These are phyloP conservation scores for Anthracocystis walkeri DNA, from an alignment of 1,284 basidiomycete genomes.

Conservation along the genomic window DNA sequence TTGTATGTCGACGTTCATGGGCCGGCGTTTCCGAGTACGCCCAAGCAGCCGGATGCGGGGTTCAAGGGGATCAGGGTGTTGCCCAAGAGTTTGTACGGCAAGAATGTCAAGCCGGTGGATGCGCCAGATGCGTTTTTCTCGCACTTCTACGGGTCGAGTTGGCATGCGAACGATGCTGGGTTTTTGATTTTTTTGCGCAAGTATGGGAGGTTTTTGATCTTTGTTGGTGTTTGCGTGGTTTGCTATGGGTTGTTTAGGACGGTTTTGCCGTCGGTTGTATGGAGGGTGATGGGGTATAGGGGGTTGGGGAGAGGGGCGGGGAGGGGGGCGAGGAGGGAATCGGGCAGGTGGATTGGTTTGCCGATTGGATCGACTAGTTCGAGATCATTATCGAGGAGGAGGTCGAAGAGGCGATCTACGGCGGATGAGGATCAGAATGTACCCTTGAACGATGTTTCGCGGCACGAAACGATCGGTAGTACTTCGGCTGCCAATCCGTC, in stretches of 20 bases:
- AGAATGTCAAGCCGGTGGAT: conserved; percentile 86
- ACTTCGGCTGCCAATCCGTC: conserved; percentile 35
- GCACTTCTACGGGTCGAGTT: conserved; percentile 96
- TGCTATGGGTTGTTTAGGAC: conserved; percentile 47
- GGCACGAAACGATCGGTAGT: conserved; percentile 17
- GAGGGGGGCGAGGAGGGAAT: conserved; percentile 6
- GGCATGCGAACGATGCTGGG: conserved; percentile 73
- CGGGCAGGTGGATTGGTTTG: conserved; percentile 48
- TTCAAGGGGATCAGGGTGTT: conserved; percentile 78
- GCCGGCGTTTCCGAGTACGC: conserved; percentile 89
- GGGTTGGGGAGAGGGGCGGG: conserved; percentile 22
- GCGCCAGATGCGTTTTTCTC: conserved; percentile 86
- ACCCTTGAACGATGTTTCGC: conserved; percentile 18
- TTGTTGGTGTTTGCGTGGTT: conserved; percentile 49
- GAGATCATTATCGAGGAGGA: conserved; percentile 11
- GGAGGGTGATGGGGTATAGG: conserved; percentile 23
- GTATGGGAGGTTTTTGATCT: conserved; percentile 61
- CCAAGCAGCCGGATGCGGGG: conserved; percentile 77
- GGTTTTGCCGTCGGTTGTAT: conserved; percentile 36
- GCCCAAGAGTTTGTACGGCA: conserved; percentile 93
- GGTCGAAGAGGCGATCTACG: conserved; percentile 32
- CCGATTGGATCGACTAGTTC: conserved; percentile 31
- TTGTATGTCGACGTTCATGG: conserved; percentile 75
- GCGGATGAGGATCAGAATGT: conserved; percentile 35
- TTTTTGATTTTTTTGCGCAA: conserved; percentile 68